Percentiles rank a stretch among this genome's conserved stretches.
phyloP scores from a whole-genome alignment of 108 stramenopile species.

The Craspedostauros australis region DNA sequence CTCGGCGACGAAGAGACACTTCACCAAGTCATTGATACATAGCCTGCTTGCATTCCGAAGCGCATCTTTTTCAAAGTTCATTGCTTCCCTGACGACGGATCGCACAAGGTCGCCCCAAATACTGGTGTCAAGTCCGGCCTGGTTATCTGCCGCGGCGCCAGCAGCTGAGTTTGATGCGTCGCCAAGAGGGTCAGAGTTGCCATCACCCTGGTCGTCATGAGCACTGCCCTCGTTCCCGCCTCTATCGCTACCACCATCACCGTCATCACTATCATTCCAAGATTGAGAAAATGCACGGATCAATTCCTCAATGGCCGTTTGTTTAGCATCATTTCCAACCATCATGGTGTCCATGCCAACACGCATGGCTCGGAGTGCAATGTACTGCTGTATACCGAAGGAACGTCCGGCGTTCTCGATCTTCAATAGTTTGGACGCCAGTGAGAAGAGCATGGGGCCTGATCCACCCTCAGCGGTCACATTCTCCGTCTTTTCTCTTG shows the following conservation, averaged over 20 bases:
- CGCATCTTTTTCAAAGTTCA: no score
- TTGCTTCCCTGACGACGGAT: no score
- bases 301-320: conserved; percentile 4
- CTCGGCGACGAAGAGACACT: conserved; percentile 23
- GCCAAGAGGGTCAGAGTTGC: no score
- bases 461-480: background rate
- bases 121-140: no score
- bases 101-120: no score
- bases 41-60: conserved; percentile 19
- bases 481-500: background rate
- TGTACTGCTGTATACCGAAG: conserved; percentile 6
- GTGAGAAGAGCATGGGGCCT: background rate
- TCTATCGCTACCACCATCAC: no score
- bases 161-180: no score
- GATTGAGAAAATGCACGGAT: conserved; percentile 13
- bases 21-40: conserved; percentile 20
- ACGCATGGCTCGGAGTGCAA: conserved; percentile 19
- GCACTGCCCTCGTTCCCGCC: no score
- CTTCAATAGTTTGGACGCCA: background rate
- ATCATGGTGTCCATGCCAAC: conserved; percentile 8
- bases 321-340: conserved; percentile 10
- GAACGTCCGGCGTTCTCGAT: background rate
- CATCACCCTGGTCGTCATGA: no score
- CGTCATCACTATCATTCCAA: conserved; percentile 7
- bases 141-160: no score